phyloP scores from a whole-genome alignment of 257 asterid species.

The Solanum tarapatanum region DNA sequence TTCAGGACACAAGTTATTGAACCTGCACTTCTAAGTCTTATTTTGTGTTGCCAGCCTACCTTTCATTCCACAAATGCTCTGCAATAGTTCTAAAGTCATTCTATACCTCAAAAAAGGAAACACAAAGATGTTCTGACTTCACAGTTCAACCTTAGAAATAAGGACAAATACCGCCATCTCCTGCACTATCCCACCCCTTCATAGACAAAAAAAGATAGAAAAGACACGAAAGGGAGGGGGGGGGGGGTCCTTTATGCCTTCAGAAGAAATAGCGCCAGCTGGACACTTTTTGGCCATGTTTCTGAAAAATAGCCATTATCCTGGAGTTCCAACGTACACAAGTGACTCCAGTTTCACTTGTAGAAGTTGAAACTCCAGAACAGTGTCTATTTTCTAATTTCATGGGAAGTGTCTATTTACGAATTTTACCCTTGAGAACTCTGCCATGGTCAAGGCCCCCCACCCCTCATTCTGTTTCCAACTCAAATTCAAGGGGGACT shows the following conservation, averaged over 20 bases:
- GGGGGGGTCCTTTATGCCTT: neutral
- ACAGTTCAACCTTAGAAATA: neutral
- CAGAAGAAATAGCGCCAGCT: neutral
- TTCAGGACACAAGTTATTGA: neutral
- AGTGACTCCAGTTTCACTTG: neutral
- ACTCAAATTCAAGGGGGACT: neutral
- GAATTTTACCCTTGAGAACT: neutral
- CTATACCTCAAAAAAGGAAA: neutral
- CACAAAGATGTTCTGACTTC: neutral
- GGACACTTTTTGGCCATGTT: neutral
- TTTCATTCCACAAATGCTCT: neutral
- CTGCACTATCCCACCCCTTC: neutral
- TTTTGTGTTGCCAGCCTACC: neutral
- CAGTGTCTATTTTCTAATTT: neutral
- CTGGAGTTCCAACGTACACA: neutral
- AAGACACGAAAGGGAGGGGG: neutral
- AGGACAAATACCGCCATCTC: neutral
- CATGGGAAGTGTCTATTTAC: neutral
- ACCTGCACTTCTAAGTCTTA: neutral
- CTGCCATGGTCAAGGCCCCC: neutral
- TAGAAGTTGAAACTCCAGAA: neutral
- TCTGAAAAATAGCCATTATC: neutral
- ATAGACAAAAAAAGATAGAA: neutral
- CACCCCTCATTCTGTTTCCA: neutral
- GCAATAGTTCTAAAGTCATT: neutral